A percentile compares a stretch with the other conserved stretches of the same genome.
These are phyloP conservation scores for Amauroascus niger DNA, from an alignment of 2,329 filamentous ascomycete species.

Conservation along the genomic window DNA sequence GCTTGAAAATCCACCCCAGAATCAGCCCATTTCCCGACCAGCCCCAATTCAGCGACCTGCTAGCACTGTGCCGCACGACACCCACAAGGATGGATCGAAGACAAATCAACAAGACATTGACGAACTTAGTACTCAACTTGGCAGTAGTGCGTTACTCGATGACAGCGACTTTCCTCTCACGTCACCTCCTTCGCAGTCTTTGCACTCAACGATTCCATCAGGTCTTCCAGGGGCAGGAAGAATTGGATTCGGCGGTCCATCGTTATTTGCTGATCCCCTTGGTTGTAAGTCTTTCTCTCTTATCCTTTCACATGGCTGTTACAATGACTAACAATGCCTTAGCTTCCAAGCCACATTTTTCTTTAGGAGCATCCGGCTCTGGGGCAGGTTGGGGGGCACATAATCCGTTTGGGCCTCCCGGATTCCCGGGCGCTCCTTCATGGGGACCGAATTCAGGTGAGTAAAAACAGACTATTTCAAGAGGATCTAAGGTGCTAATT, in stretches of 20 bases:
- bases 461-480: slow-evolving; percentile 12
- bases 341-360: slow-evolving; percentile 30
- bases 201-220: slow-evolving; percentile 33
- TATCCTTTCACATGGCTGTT: neutral
- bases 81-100: slow-evolving; percentile 33
- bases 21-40: slow-evolving; percentile 70
- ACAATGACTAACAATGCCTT: neutral
- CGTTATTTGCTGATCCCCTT: slow-evolving; percentile 37
- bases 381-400: slow-evolving; percentile 30
- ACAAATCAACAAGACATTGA: slow-evolving; percentile 52
- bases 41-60: slow-evolving; percentile 80
- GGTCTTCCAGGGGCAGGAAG: slow-evolving; percentile 40
- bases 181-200: slow-evolving; percentile 35
- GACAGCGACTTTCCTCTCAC: slow-evolving; percentile 61
- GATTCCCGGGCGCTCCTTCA: slow-evolving; percentile 29
- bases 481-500: slow-evolving; percentile 16
- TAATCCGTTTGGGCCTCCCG: slow-evolving; percentile 31
- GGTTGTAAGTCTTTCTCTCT: slow-evolving; percentile 28
- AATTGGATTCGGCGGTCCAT: slow-evolving; percentile 35
- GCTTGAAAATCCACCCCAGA: slow-evolving; percentile 51
- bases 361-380: slow-evolving; percentile 24
- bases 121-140: slow-evolving; percentile 66
- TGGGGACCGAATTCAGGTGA: slow-evolving; percentile 34
- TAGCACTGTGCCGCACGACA: slow-evolving; percentile 53
- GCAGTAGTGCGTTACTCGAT: slow-evolving; percentile 77